Percentiles rank a stretch among this genome's conserved stretches.
These are phyloP conservation scores for Trichoderma gracile DNA, from an alignment of 2,329 filamentous ascomycete species.

Conservation along the genomic window DNA sequence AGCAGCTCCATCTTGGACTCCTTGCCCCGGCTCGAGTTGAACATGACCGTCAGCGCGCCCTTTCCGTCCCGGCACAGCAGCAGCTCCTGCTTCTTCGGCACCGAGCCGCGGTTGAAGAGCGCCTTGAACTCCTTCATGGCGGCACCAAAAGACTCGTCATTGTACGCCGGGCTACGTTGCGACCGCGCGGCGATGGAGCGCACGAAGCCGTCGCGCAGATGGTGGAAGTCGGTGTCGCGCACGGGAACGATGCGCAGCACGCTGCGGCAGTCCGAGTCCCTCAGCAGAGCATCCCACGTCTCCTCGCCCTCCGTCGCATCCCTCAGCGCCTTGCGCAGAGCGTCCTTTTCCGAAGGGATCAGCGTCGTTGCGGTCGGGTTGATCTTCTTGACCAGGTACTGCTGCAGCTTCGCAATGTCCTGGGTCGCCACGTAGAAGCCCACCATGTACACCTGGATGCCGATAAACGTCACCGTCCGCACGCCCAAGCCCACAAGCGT, in stretches of 20 bases:
- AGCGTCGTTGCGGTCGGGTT: constrained; percentile 79
- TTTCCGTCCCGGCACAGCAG: constrained; percentile 66
- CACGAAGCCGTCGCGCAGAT: constrained; percentile 89
- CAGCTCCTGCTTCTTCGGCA: constrained; percentile 78
- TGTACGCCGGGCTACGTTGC: constrained; percentile 55
- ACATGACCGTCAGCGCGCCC: constrained; percentile 69
- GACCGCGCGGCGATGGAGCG: constrained; percentile 77
- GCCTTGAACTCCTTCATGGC: constrained; percentile 76
- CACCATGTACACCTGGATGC: constrained; percentile 91
- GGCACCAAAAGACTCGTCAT: constrained; percentile 73
- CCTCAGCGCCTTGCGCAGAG: constrained; percentile 67
- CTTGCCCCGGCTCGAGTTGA: constrained; percentile 60
- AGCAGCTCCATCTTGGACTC: constrained; percentile 54
- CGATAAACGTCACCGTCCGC: constrained; percentile 83
- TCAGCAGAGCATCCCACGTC: constrained; percentile 73
- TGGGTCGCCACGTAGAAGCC: constrained; percentile 86
- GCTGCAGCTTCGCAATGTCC: constrained; percentile 80
- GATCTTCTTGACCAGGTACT: constrained; percentile 71
- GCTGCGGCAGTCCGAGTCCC: constrained; percentile 67
- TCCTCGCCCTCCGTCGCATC: constrained; percentile 68
- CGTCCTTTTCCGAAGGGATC: constrained; percentile 77
- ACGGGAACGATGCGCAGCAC: constrained; percentile 83
- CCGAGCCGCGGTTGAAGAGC: constrained; percentile 77
- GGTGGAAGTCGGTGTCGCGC: constrained; percentile 91
- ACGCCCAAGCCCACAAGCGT: constrained; percentile 86